Evolutionary conservation across 2,329 filamentous ascomycete species (phyloP).

Genomic region (Venturia nashicola): DNA sequence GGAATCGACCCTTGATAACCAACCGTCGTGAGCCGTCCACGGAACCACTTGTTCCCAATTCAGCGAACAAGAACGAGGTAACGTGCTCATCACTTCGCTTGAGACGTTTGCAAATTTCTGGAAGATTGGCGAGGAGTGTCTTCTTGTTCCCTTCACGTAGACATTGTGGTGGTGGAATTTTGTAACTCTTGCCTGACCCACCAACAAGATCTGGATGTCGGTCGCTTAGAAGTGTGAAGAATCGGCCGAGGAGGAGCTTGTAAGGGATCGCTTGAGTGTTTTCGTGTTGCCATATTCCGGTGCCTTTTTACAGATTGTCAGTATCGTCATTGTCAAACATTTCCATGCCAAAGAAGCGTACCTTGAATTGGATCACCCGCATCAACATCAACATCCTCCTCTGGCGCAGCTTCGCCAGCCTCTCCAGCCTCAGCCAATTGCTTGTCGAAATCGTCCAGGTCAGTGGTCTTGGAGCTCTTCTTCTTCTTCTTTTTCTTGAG

Average conservation of each 20-base stretch:
- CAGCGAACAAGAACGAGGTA: slow-evolving; percentile 91
- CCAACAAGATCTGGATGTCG: slow-evolving; percentile 94
- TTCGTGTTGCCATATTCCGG: slow-evolving; percentile 81
- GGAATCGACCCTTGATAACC: slow-evolving; percentile 99
- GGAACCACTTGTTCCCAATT: slow-evolving; percentile 93
- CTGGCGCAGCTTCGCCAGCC: slow-evolving; percentile 41
- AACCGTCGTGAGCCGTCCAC: slow-evolving; percentile 85
- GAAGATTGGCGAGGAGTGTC: slow-evolving; percentile 98
- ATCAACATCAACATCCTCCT: slow-evolving; percentile 29
- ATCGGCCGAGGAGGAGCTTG: slow-evolving; percentile 72
- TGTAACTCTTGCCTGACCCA: slow-evolving; percentile 86
- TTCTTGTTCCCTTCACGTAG: slow-evolving; percentile 99
- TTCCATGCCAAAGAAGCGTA: neutral
- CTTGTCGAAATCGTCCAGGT: slow-evolving; percentile 53
- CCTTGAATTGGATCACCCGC: slow-evolving; percentile 1
- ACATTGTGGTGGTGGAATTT: slow-evolving; percentile 97
- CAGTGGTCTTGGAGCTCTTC: slow-evolving; percentile 49
- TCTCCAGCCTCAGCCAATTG: slow-evolving; percentile 51
- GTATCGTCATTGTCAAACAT: neutral
- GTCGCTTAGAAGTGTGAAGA: slow-evolving; percentile 88
- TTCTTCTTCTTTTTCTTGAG: slow-evolving; percentile 86
- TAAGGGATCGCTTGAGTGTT: slow-evolving; percentile 69
- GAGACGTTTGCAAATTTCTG: slow-evolving; percentile 98
- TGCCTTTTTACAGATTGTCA: slow-evolving; percentile 58
- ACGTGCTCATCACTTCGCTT: slow-evolving; percentile 98